Evolutionary conservation across 768 basidiomycete species (phyloP), one percentile per base, ranked within the genome.

Genomic region (Phanerodontia chrysosporium): DNA sequence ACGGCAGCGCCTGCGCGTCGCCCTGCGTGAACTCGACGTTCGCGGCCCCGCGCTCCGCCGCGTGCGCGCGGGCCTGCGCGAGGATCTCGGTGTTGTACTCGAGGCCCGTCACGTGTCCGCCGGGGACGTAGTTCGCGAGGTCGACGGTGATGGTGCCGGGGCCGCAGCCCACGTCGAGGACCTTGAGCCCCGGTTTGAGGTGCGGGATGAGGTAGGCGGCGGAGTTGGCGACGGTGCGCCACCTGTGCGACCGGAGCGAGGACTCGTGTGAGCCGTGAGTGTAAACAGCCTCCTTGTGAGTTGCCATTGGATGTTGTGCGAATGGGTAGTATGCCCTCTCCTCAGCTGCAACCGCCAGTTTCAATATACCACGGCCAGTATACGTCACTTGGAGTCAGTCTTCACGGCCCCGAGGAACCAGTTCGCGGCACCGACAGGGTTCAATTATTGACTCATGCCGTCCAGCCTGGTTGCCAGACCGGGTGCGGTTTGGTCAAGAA

Each of bases 141-240:
- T 76, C 76, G 29, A 65, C 59, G 1, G 80, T 80, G 66, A 83
- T 82, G 14, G 77, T 78, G 0, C 80, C 82, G 0, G 82, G 81
- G 0, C 82, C 81, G 60, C 78, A 82, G 10, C 81, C 81, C 35
- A 82, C 64, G 64, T 83, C 82, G 45, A 83, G 77, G 57, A 83
- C 72, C 35, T 67, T 60, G 73, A 77, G 73, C 48, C 65, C 55
- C 0, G 76, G 74, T 25, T 71, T 66, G 29, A 80, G 64, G 39
- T 70, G 66, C 10, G 68, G 66, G 32, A 80, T 55, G 24, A 82
- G 70, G 64, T 76, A 77, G 0, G 69, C 70, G 2, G 78, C 76
- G 0, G 76, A 78, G 66, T 79, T 77, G 22, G 71, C 56, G 16
- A 70, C 78, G 14, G 78, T 81, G 28, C 69, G 67, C 67, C 66